Conservation (phyloP, 176 grass and related monocot genomes). For the Eremochloa ophiuroides region DNA sequence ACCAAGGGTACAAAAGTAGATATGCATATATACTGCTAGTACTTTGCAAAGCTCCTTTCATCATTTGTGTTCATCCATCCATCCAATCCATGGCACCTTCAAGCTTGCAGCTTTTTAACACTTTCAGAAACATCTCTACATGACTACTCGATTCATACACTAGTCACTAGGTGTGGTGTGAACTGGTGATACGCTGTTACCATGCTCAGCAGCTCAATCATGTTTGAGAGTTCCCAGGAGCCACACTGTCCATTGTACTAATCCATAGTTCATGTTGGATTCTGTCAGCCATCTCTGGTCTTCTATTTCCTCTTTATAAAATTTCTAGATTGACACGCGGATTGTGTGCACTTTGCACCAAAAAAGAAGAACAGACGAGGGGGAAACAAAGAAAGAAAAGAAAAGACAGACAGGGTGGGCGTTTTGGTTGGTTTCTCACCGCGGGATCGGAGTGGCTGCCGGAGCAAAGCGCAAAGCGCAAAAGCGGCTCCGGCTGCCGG, state of each 20-base stretch:
- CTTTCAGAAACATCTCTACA: constrained; percentile 39
- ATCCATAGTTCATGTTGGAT: no score
- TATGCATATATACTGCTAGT: neutral
- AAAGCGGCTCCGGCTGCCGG: constrained; percentile 68
- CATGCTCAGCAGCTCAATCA: neutral
- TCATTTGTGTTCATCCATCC: constrained; percentile 21
- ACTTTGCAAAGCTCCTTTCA: constrained; percentile 29
- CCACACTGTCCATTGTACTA: neutral
- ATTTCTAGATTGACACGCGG: neutral
- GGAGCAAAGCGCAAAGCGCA: constrained; percentile 88
- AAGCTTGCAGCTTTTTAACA: constrained; percentile 30
- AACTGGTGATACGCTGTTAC: neutral
- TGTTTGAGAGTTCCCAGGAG: constrained; percentile 10
- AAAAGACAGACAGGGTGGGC: neutral
- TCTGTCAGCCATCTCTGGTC: neutral
- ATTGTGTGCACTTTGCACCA: neutral
- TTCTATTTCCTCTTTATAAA: neutral
- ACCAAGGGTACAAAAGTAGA: neutral
- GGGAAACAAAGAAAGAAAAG: neutral
- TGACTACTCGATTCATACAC: neutral
- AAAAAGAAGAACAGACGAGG: neutral
- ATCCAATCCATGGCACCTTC: neutral
- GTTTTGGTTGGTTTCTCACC: constrained; percentile 32
- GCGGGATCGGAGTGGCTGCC: constrained; percentile 95
- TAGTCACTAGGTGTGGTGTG: neutral